phyloP scores from a whole-genome alignment of 352 stramenopile species.

The Phytophthora sansomeana region DNA sequence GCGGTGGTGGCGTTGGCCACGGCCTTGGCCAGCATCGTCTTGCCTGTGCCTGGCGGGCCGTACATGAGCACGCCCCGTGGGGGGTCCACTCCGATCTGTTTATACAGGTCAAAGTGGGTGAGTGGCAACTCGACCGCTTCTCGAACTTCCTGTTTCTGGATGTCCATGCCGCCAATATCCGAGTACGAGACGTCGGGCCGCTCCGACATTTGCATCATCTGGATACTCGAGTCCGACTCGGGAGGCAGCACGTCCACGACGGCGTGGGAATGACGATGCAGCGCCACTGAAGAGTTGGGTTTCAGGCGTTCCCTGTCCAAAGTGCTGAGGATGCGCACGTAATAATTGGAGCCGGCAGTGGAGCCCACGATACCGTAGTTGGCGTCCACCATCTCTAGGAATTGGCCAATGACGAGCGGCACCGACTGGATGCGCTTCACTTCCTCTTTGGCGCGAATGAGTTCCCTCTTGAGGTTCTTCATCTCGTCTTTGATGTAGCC shows the following conservation, averaged over 20 bases:
- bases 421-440: conserved; percentile 99
- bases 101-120: conserved; percentile 99
- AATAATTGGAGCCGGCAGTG: conserved; percentile 99
- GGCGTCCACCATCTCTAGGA: conserved; percentile 99
- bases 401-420: conserved; percentile 99
- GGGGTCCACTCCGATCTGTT: conserved; percentile 99
- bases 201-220: conserved; percentile 99
- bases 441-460: conserved; percentile 99
- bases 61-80: conserved; percentile 98
- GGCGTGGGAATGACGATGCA: conserved; percentile 98
- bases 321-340: conserved; percentile 98
- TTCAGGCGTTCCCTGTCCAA: conserved; percentile 99
- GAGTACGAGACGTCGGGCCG: conserved; percentile 95
- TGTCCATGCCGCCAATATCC: conserved; percentile 99
- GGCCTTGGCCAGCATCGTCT: conserved; percentile 99
- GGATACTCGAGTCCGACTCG: conserved; percentile 99
- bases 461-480: conserved; percentile 99
- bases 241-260: conserved; percentile 99
- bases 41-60: conserved; percentile 95
- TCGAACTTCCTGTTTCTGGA: conserved; percentile 99
- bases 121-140: conserved; percentile 99
- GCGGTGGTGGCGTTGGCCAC: conserved; percentile 99
- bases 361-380: conserved; percentile 99
- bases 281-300: conserved; percentile 98
- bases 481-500: conserved; percentile 99